phyloP scores from a whole-genome alignment of 2,329 filamentous ascomycete species.

The Tricladium varicosporioides region DNA sequence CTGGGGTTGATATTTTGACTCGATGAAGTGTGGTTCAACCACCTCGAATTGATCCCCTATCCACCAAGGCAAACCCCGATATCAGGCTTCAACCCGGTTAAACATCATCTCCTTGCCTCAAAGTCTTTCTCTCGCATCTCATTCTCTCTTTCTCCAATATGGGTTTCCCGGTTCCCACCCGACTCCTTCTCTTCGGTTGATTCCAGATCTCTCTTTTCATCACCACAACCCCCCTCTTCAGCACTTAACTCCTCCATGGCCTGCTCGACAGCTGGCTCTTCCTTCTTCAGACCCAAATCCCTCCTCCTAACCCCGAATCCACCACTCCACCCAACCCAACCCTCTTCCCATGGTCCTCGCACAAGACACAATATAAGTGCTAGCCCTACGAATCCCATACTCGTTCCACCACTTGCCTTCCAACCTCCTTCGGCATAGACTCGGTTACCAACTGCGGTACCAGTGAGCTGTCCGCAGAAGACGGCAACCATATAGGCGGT shows the following conservation, averaged over 20 bases:
- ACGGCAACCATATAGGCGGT: constrained; percentile 78
- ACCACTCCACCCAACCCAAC: constrained; percentile 60
- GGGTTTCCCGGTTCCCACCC: too few species aligned
- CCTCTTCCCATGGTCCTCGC: constrained; percentile 54
- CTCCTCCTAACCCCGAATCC: constrained; percentile 47
- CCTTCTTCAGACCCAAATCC: constrained; percentile 20
- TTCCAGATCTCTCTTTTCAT: not conserved
- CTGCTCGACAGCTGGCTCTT: constrained; percentile 18
- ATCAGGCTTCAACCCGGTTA: too few species aligned
- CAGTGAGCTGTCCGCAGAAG: constrained; percentile 74
- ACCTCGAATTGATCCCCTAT: too few species aligned
- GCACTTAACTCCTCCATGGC: constrained; percentile 18
- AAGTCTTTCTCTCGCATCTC: too few species aligned
- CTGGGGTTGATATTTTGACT: too few species aligned
- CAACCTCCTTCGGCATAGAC: constrained; percentile 56
- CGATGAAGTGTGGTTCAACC: too few species aligned
- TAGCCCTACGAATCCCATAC: constrained; percentile 50
- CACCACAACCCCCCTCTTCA: constrained; percentile 1
- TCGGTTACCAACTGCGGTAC: constrained; percentile 57
- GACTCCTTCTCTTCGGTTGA: too few species aligned
- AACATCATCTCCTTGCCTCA: too few species aligned
- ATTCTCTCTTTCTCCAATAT: too few species aligned
- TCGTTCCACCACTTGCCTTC: constrained; percentile 54
- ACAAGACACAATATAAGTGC: constrained; percentile 46
- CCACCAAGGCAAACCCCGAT: too few species aligned